These are phyloP conservation scores for Leishmania braziliensis DNA, from an alignment of 208 protist genomes.

Conservation along the genomic window DNA sequence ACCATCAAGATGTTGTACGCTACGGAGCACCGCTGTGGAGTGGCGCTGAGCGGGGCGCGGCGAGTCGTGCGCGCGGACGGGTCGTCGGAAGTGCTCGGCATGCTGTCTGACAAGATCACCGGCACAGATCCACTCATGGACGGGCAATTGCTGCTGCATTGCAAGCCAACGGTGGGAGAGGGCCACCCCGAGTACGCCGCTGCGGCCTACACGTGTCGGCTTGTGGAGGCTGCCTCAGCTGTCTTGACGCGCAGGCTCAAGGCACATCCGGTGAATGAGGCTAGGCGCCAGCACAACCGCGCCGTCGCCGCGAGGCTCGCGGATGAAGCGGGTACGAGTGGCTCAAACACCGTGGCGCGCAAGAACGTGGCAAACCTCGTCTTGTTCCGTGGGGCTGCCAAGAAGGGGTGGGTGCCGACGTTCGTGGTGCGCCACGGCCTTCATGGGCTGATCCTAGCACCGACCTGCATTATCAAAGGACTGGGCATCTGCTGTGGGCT, in stretches of 20 bases:
- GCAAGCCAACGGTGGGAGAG: constrained; percentile 44
- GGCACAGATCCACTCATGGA: constrained; percentile 75
- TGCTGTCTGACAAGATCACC: constrained; percentile 62
- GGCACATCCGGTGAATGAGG: constrained; percentile 60
- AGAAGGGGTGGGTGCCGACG: constrained; percentile 66
- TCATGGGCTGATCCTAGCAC: constrained; percentile 56
- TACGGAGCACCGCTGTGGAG: constrained; percentile 75
- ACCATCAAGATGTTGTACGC: constrained; percentile 62
- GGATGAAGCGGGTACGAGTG: neutral
- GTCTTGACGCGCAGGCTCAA: constrained; percentile 41
- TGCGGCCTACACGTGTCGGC: constrained; percentile 61
- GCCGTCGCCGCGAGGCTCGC: neutral
- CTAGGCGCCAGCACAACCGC: constrained; percentile 35
- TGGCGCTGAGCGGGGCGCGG: constrained; percentile 57
- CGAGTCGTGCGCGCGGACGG: constrained; percentile 8
- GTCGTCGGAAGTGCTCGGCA: constrained; percentile 17
- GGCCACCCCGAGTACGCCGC: constrained; percentile 51
- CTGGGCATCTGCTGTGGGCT: constrained; percentile 68
- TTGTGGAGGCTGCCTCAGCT: constrained; percentile 65
- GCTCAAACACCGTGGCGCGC: constrained; percentile 1
- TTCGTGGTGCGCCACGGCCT: constrained; percentile 65
- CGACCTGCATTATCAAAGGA: constrained; percentile 78
- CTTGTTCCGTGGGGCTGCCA: constrained; percentile 67
- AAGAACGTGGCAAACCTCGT: constrained; percentile 64
- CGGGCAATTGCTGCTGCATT: constrained; percentile 42